These are phyloP conservation scores for Paracoccidioides lutzii DNA, from an alignment of 2,329 filamentous ascomycete genomes.

Conservation along the genomic window DNA sequence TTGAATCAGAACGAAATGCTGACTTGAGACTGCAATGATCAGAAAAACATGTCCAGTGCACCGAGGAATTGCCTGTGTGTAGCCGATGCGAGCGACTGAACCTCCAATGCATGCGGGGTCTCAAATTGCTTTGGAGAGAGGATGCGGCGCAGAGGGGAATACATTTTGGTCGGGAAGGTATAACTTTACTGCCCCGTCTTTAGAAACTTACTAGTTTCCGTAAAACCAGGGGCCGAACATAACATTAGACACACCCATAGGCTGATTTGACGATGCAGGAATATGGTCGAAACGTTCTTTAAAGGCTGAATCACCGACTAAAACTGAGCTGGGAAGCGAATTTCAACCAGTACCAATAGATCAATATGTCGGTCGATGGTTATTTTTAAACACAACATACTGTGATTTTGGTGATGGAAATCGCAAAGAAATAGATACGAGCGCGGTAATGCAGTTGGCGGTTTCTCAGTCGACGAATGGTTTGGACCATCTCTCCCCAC, in stretches of 20 bases:
- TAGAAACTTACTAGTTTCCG: background rate
- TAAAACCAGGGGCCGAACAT: background rate
- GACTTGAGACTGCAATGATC: background rate
- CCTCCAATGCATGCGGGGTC: conserved; percentile 15
- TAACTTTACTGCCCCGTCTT: background rate
- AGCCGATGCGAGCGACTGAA: conserved; percentile 17
- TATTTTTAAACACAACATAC: conserved; percentile 17
- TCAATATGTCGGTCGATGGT: conserved; percentile 13
- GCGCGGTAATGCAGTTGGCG: background rate
- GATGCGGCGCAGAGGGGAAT: conserved; percentile 21
- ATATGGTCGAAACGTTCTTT: conserved; percentile 2
- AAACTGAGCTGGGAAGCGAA: background rate
- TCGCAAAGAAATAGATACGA: background rate
- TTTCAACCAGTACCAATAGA: conserved; percentile 5
- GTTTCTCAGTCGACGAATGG: background rate
- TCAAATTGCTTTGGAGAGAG: conserved; percentile 19
- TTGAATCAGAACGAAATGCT: background rate
- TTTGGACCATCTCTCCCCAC: background rate
- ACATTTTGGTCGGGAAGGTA: conserved; percentile 16
- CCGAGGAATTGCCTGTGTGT: conserved; percentile 20
- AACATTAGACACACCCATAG: background rate
- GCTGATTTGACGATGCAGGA: background rate
- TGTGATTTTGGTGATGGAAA: conserved; percentile 12
- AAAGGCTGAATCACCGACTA: background rate
- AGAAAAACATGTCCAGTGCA: conserved; percentile 21